Evolutionary conservation across 148 eudicot species (phyloP), one percentile per base, ranked within the genome.

Genomic region (Arbutus unedo): DNA sequence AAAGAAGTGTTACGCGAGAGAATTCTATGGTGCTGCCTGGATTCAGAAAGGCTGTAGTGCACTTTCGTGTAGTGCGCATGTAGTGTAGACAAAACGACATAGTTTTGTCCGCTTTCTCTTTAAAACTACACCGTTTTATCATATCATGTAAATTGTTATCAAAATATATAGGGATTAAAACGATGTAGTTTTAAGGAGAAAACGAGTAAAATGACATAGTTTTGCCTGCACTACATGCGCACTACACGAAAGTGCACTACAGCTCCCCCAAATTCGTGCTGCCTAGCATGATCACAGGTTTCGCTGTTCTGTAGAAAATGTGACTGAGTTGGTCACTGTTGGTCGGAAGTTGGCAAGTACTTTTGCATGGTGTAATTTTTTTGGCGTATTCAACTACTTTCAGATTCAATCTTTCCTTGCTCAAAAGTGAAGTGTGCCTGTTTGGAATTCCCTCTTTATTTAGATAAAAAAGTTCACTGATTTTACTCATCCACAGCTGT

Each of bases 401-500:
- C 82, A 47, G 45, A 79, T 80, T 56, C 47, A 51, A 31, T 31
- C 15, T 68, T 80, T 68, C 60, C 57, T 71, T 78, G 66, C 41
- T 55, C 67, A 70, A 70, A 54, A 53, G 53, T 59, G 25, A 81
- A 68, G 13, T 54, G 41, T 3, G 13, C 62, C n/a, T 21, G 9
- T 18, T 19, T 3, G 76, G 67, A 43, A 53, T 19, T 81, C 44
- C 31, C 43, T 64, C 9, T 60, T 80, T 16, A 49, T 25, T 81
- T 21, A 25, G 43, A 66, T 11, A 43, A 25, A 66, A n/a, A 66
- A 25, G 2, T 25, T 15, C 51, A 41, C 60, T 82, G 64, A 85
- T 43, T 19, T 60, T 47, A 62, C 56, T 31, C 50, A 43, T 48
- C 56, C 81, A 81, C 90, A 96, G 99, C 90, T 88, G 97, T 87